These are phyloP conservation scores for Infundibulicybe gibba DNA, from an alignment of 768 basidiomycete species.

Conservation along the genomic window DNA sequence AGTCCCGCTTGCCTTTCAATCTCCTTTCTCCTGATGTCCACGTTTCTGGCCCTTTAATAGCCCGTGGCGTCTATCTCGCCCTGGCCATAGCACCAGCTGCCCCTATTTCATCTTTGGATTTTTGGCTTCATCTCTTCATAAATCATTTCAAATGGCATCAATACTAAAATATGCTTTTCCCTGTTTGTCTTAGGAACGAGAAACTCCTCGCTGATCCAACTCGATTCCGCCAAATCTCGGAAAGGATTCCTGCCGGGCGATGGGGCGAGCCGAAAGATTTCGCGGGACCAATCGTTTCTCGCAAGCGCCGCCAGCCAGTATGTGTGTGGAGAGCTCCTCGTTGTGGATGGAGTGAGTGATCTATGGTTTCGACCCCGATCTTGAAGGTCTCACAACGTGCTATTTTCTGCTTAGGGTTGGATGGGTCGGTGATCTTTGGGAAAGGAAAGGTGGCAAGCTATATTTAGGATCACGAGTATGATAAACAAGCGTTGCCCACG, in stretches of 20 bases:
- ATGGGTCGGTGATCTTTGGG: slow-evolving; percentile 45
- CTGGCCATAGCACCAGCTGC: too few species aligned
- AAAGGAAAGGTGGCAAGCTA: neutral
- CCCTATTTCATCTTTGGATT: neutral
- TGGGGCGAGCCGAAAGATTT: slow-evolving; percentile 76
- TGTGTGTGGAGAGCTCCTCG: slow-evolving; percentile 66
- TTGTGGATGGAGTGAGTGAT: slow-evolving; percentile 62
- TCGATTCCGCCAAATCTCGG: slow-evolving; percentile 66
- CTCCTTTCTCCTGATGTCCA: neutral
- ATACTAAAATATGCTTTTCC: neutral
- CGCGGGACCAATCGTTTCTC: slow-evolving; percentile 68
- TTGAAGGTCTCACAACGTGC: slow-evolving; percentile 10
- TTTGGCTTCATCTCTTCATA: neutral
- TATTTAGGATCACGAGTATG: neutral
- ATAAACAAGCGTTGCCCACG: neutral
- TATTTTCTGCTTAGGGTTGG: slow-evolving; percentile 46
- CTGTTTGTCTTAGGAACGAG: slow-evolving; percentile 35
- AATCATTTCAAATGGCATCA: neutral
- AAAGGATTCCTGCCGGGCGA: slow-evolving; percentile 67
- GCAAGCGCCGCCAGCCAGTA: slow-evolving; percentile 69
- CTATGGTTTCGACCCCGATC: slow-evolving; percentile 8
- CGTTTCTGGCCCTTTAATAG: neutral
- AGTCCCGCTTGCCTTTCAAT: slow-evolving; percentile 1
- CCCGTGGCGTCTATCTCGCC: neutral
- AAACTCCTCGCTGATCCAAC: slow-evolving; percentile 52